These are phyloP conservation scores for Phytophthora hybrid DNA, from an alignment of 352 stramenopile species.

Conservation along the genomic window DNA sequence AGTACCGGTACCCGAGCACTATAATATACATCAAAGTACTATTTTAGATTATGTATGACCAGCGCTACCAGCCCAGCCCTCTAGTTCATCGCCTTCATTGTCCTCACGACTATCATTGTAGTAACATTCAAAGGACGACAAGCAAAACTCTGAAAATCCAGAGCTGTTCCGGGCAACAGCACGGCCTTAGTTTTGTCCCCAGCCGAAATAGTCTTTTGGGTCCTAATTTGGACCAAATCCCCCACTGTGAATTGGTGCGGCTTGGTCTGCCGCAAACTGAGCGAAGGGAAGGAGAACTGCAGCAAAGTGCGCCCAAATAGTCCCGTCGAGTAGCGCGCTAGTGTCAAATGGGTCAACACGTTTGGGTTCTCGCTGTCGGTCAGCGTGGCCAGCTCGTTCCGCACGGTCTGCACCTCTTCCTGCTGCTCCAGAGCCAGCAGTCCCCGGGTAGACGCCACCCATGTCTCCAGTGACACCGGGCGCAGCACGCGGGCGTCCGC, in stretches of 20 bases:
- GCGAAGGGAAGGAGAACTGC: conserved; percentile 57
- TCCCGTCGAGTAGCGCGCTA: conserved; percentile 54
- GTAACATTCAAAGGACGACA: too few species aligned
- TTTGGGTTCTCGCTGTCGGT: conserved; percentile 72
- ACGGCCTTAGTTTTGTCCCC: too few species aligned
- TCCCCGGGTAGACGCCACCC: conserved; percentile 52
- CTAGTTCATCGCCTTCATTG: too few species aligned
- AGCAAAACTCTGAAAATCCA: too few species aligned
- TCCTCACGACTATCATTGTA: too few species aligned
- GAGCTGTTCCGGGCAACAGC: too few species aligned
- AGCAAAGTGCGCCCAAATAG: conserved; percentile 79
- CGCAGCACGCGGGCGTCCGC: background rate
- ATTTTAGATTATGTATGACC: too few species aligned
- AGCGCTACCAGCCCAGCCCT: too few species aligned
- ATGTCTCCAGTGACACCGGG: conserved; percentile 59
- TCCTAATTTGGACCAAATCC: conserved; percentile 86
- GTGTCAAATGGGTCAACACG: conserved; percentile 61
- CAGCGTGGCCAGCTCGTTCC: conserved; percentile 62
- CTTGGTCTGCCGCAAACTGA: conserved; percentile 56
- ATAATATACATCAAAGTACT: too few species aligned
- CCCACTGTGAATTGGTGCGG: conserved; percentile 86
- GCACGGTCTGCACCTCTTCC: conserved; percentile 66
- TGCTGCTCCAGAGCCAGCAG: conserved; percentile 71
- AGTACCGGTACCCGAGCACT: too few species aligned
- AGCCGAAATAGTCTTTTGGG: conserved; percentile 31